Percentiles rank a stretch among this genome's conserved stretches.
Conservation (phyloP, 768 basidiomycete genomes). For the Lactifluus subvellereus region DNA sequence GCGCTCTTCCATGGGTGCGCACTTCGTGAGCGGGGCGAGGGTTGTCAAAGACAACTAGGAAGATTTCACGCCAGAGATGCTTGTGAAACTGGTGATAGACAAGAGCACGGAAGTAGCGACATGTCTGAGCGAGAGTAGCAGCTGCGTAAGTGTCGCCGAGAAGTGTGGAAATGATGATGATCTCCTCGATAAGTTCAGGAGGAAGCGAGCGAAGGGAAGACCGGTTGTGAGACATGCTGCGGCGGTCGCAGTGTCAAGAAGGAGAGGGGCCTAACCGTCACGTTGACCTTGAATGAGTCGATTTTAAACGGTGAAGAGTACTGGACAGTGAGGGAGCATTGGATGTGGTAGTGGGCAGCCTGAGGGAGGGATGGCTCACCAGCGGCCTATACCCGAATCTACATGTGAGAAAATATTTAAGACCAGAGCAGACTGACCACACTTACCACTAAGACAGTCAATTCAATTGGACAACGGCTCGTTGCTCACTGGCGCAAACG, state of each 20-base stretch:
- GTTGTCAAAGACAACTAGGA: constrained; percentile 36
- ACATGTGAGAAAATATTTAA: neutral
- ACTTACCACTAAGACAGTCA: neutral
- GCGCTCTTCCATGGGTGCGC: neutral
- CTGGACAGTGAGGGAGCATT: too few species aligned
- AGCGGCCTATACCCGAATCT: too few species aligned
- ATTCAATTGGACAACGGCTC: neutral
- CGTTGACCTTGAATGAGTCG: neutral
- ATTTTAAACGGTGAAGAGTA: neutral
- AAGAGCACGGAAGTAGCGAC: constrained; percentile 28
- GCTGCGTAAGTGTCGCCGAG: constrained; percentile 29
- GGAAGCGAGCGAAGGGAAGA: constrained; percentile 25
- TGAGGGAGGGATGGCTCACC: too few species aligned
- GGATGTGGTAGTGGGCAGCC: too few species aligned
- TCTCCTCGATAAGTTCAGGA: constrained; percentile 34
- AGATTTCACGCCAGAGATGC: constrained; percentile 38
- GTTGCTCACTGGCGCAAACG: neutral
- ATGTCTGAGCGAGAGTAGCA: constrained; percentile 34
- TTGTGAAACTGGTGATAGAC: constrained; percentile 31
- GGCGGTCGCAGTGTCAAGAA: neutral
- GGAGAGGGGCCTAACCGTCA: neutral
- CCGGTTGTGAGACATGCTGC: neutral
- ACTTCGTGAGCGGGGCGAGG: constrained; percentile 21
- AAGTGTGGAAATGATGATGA: constrained; percentile 29
- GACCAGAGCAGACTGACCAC: neutral